phyloP scores from a whole-genome alignment of 306 rosid genomes.

The Nissolia schottii region DNA sequence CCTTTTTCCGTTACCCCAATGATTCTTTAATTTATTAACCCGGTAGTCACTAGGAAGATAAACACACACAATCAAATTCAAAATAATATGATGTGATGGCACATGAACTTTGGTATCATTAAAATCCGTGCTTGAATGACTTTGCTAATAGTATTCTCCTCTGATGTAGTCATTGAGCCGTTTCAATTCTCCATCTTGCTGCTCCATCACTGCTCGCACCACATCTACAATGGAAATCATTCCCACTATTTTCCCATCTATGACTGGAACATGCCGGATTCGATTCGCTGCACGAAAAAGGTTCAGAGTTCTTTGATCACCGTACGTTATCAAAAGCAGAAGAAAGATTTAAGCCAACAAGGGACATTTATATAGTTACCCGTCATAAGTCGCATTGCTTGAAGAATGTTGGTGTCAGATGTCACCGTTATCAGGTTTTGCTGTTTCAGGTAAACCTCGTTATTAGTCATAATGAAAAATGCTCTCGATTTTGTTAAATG shows the following conservation, averaged over 20 bases:
- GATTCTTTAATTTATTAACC: background rate
- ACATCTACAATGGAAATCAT: constrained; percentile 89
- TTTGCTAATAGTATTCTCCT: constrained; percentile 61
- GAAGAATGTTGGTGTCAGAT: constrained; percentile 68
- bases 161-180: constrained; percentile 60
- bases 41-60: background rate
- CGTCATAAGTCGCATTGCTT: constrained; percentile 91
- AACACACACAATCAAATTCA: background rate
- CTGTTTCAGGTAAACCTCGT: constrained; percentile 40
- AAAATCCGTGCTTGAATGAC: background rate
- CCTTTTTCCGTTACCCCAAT: background rate
- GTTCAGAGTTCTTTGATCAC: background rate
- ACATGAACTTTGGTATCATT: background rate
- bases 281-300: constrained; percentile 44
- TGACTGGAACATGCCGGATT: constrained; percentile 78
- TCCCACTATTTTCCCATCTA: constrained; percentile 83
- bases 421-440: constrained; percentile 62
- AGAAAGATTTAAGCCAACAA: background rate
- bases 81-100: background rate
- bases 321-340: background rate
- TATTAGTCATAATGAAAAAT: background rate
- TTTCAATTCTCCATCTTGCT: constrained; percentile 75
- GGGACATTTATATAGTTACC: constrained; percentile 49
- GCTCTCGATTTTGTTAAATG: background rate
- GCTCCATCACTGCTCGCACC: constrained; percentile 73